Base-by-base conservation (phyloP, 2,329 filamentous ascomycete species). In the Cryphonectria radicalis region DNA sequence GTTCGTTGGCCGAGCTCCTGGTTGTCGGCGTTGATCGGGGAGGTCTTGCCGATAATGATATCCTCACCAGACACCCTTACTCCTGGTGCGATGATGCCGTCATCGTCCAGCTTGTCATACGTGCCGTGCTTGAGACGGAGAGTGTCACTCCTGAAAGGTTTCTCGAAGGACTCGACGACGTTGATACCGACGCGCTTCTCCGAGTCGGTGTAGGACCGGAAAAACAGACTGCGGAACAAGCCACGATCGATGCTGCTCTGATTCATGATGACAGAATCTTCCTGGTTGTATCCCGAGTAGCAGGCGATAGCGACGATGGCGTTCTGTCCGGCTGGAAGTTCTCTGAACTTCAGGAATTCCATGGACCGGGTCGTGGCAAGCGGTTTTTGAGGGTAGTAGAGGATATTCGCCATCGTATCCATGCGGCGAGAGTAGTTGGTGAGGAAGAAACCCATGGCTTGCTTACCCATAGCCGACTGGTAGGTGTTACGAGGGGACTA, bases 261-360 rank as follows among this genome's bases (percentile, higher is more conserved):
- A 82, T 99, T 99, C 96, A 99, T 98, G 78, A 99, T 97, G 76
- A 99, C 95, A 76, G 96, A 99, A 90, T 99, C 96, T 94, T 99
- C 96, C 81, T 99, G 97, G 82, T 99, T 99, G 86, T 99, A 99
- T 72, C 96, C 96, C 69, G 95, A 97, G 83, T 99, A 99, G 81
- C 93, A 97, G 72, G 94, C 91, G 82, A 99, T 99, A 57, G 96
- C 97, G 17, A 99, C 96, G 77, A 99, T 99, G 28, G 96, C 96
- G 78, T 99, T 99, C 81, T 99, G 96, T 3, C 96, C 96, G 22
- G 96, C 96, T 25, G 96, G 96, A 72, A 99, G 86, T 82, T 99
- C 96, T 83, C 96, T 90, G 91, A 99, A 99, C 79, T 97, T 97
- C 77, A 99, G 86, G 82, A 97, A 98, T 81, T 99, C 96, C 97